Percentiles rank a stretch among this genome's conserved stretches.
Conservation (phyloP, 805 yeast genomes). For the Lipomyces sp. region DNA sequence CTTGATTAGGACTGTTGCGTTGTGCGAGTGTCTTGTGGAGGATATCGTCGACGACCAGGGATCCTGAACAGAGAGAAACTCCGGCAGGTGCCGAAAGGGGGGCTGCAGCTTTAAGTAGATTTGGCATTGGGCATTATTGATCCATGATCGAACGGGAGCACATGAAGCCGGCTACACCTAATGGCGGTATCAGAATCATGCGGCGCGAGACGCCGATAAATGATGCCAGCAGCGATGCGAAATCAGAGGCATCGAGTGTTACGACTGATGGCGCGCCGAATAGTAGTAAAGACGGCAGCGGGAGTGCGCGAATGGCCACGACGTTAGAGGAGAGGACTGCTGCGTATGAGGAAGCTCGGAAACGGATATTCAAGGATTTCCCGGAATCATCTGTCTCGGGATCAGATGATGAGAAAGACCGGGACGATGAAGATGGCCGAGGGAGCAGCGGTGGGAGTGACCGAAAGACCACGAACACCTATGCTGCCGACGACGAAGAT, state of each 20-base stretch:
- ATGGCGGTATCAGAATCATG: slow-evolving; percentile 32
- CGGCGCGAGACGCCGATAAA: slow-evolving; percentile 32
- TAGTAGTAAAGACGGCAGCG: slow-evolving; percentile 54
- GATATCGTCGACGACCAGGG: background rate
- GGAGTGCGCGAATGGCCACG: slow-evolving; percentile 43
- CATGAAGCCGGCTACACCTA: slow-evolving; percentile 38
- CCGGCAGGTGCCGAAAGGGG: background rate
- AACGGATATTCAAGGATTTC: slow-evolving; percentile 47
- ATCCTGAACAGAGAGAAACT: background rate
- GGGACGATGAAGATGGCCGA: background rate
- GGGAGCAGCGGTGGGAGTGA: slow-evolving; percentile 4
- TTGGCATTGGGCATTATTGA: background rate
- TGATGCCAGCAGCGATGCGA: slow-evolving; percentile 27
- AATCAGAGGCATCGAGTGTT: slow-evolving; percentile 16
- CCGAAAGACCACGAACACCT: background rate
- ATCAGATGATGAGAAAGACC: slow-evolving; percentile 18
- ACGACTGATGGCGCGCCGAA: slow-evolving; percentile 20
- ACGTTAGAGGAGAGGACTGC: slow-evolving; percentile 48
- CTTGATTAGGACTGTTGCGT: background rate
- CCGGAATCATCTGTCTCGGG: slow-evolving; percentile 23
- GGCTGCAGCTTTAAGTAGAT: background rate
- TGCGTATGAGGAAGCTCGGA: slow-evolving; percentile 49
- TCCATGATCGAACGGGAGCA: slow-evolving; percentile 38
- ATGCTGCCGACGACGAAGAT: slow-evolving; percentile 23
- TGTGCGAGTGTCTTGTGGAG: background rate